Evolutionary conservation across 148 eudicot species (phyloP).

Genomic region (Camellia japonica): DNA sequence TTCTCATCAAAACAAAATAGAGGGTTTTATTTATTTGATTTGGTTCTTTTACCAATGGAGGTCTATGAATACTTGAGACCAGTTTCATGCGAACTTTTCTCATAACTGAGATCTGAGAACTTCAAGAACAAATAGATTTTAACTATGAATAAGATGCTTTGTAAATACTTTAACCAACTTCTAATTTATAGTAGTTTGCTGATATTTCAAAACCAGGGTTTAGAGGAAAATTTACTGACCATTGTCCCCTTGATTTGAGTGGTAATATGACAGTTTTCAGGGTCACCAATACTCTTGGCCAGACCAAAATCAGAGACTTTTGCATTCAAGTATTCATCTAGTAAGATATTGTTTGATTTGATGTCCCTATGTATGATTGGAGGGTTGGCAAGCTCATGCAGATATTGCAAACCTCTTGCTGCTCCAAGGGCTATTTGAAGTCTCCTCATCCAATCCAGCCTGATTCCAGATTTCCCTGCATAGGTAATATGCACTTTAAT

Average conservation of each 20-base stretch:
- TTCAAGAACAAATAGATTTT: too few species aligned
- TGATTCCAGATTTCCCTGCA: slow-evolving; percentile 48
- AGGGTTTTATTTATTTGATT: background rate
- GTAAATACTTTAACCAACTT: background rate
- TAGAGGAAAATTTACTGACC: slow-evolving; percentile 29
- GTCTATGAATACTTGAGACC: too few species aligned
- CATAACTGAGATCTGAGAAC: too few species aligned
- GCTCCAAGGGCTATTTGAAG: slow-evolving; percentile 50
- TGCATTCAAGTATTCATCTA: slow-evolving; percentile 45
- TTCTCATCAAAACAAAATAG: background rate
- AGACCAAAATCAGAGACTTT: slow-evolving; percentile 65
- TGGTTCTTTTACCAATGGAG: too few species aligned
- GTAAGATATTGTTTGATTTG: slow-evolving; percentile 49
- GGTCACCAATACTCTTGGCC: slow-evolving; percentile 34
- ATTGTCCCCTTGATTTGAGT: slow-evolving; percentile 68
- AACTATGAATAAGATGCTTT: background rate
- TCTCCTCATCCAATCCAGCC: slow-evolving; percentile 53
- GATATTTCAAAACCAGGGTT: background rate
- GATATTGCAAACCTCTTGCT: slow-evolving; percentile 55
- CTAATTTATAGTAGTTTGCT: background rate
- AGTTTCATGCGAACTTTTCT: too few species aligned
- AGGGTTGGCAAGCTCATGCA: slow-evolving; percentile 56
- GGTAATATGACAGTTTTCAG: slow-evolving; percentile 33
- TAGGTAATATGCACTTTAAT: background rate
- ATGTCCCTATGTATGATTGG: slow-evolving; percentile 62